Conservation (phyloP, 2,329 filamentous ascomycete genomes). For the Bipolaris gigantea region DNA sequence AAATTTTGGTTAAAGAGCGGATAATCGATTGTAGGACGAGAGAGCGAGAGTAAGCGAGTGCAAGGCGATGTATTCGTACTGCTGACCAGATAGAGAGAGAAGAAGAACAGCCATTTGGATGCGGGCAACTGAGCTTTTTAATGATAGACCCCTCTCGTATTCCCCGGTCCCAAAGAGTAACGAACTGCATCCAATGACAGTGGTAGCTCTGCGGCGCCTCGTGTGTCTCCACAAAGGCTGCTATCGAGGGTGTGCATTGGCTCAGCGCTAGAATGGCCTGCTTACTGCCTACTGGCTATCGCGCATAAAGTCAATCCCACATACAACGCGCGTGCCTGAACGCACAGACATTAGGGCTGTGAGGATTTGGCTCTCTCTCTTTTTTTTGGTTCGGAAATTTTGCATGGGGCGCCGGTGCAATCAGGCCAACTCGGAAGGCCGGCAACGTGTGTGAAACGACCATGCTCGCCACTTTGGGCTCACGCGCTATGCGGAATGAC, state of each 20-base stretch:
- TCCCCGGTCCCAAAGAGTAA: constrained; percentile 8
- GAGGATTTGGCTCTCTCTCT: not conserved
- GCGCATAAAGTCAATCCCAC: not conserved
- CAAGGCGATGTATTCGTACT: not conserved
- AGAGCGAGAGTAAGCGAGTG: not conserved
- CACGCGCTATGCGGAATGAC: not conserved
- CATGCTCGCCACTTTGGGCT: not conserved
- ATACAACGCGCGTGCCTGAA: constrained; percentile 14
- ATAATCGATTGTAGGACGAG: constrained; percentile 3
- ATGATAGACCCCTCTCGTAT: constrained; percentile 17
- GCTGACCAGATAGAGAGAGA: not conserved
- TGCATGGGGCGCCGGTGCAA: constrained; percentile 2
- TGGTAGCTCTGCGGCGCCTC: constrained; percentile 5
- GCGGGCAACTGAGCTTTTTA: constrained; percentile 9
- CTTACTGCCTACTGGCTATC: not conserved
- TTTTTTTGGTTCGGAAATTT: constrained; percentile 5
- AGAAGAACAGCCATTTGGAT: not conserved
- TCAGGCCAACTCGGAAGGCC: constrained; percentile 7
- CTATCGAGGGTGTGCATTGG: constrained; percentile 16
- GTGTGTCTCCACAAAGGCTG: constrained; percentile 9
- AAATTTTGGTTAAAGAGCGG: constrained; percentile 1
- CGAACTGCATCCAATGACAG: constrained; percentile 17
- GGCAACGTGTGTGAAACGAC: not conserved
- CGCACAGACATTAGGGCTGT: constrained; percentile 12
- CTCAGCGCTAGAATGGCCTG: constrained; percentile 16